phyloP scores from a whole-genome alignment of 495 filamentous ascomycete species.

The Penicillium desertorum region DNA sequence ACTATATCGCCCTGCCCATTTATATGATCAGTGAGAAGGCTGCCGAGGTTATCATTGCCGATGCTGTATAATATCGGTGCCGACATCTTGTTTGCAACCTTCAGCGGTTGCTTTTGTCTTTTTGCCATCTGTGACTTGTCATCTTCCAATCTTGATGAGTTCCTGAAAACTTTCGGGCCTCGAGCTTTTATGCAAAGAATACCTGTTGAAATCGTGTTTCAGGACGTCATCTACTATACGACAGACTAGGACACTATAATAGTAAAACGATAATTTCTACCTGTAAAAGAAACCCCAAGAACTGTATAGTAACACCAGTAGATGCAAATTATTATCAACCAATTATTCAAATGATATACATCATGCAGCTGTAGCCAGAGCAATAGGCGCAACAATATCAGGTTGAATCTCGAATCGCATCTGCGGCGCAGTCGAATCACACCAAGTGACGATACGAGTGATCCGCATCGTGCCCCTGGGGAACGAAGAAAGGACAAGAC shows the following conservation, averaged over 20 bases:
- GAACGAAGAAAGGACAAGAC: neutral
- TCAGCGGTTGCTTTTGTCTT: neutral
- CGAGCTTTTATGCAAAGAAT: neutral
- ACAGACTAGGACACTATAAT: neutral
- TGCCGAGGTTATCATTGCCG: constrained; percentile 56
- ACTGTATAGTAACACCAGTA: neutral
- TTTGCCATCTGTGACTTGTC: neutral
- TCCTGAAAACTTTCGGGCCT: neutral
- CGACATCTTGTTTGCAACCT: neutral
- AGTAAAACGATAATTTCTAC: neutral
- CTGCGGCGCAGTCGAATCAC: neutral
- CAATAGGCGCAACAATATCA: neutral
- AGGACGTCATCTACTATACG: neutral
- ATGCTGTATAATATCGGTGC: constrained; percentile 15
- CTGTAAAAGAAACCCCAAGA: neutral
- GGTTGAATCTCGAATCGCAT: constrained; percentile 4
- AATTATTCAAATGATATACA: neutral
- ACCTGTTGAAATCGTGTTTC: too few species aligned
- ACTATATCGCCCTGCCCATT: constrained; percentile 59
- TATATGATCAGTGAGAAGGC: constrained; percentile 67
- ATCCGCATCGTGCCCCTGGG: neutral
- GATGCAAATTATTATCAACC: neutral
- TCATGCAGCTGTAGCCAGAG: neutral
- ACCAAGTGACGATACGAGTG: constrained; percentile 1
- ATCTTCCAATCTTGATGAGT: neutral